Conservation (phyloP, 768 basidiomycete species). For the Clathrus columnatus region DNA sequence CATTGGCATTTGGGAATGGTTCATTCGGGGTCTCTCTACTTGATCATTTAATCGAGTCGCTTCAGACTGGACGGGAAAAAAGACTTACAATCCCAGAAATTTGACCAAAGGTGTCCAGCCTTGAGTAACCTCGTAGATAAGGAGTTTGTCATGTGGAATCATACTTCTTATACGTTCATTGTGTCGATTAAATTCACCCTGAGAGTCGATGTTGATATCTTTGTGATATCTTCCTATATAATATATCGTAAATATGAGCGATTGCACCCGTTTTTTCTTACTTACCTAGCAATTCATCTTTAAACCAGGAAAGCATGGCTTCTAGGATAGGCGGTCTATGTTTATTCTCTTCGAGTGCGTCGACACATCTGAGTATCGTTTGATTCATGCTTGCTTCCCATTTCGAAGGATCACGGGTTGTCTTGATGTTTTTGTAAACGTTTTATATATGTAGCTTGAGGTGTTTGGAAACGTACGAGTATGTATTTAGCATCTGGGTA, state of each 20-base stretch:
- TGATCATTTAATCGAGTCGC: too few species aligned
- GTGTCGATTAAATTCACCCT: not conserved
- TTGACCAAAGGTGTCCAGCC: too few species aligned
- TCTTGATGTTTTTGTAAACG: not conserved
- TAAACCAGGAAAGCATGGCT: not conserved
- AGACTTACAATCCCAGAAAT: too few species aligned
- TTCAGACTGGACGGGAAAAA: too few species aligned
- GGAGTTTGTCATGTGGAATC: not conserved
- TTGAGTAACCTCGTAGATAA: too few species aligned
- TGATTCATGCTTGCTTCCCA: not conserved
- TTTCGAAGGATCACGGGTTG: not conserved
- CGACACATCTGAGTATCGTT: not conserved
- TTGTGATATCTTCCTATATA: not conserved
- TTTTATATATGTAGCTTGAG: not conserved
- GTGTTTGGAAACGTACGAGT: not conserved
- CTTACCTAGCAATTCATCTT: not conserved
- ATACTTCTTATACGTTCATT: not conserved
- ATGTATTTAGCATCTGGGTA: constrained; percentile 8
- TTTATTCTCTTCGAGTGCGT: not conserved
- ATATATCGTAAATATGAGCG: not conserved
- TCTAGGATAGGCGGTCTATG: not conserved
- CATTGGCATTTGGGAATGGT: too few species aligned
- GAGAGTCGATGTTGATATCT: not conserved
- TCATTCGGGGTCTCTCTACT: too few species aligned
- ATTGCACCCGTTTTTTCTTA: not conserved